phyloP scores from a whole-genome alignment of 768 basidiomycete genomes.

The Podaxis carcinomalis region DNA sequence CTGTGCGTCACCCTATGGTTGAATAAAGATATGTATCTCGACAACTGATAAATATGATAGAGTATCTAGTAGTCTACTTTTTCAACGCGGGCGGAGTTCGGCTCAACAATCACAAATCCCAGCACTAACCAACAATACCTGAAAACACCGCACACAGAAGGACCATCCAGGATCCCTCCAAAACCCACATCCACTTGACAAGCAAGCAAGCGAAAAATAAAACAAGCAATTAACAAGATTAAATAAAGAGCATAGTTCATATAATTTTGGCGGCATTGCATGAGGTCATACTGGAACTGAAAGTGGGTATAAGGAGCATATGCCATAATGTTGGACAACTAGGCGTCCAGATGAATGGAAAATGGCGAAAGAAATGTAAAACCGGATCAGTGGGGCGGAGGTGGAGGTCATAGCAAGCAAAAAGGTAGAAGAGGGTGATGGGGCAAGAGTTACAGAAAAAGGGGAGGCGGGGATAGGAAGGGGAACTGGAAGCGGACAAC shows the following conservation, averaged over 20 bases:
- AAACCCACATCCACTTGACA: slow-evolving; percentile 10
- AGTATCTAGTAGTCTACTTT: slow-evolving; percentile 9
- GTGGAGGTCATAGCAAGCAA: background rate
- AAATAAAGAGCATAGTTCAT: slow-evolving; percentile 3
- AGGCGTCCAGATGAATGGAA: slow-evolving; percentile 1
- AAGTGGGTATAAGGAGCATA: slow-evolving; percentile 1
- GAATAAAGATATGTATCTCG: background rate
- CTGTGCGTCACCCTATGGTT: background rate
- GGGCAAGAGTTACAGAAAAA: slow-evolving; percentile 9
- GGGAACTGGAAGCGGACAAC: slow-evolving; percentile 10
- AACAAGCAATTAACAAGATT: background rate
- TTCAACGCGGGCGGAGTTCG: background rate
- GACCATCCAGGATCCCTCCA: slow-evolving; percentile 4
- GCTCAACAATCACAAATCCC: background rate
- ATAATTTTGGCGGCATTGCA: slow-evolving; percentile 9
- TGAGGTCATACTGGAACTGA: background rate
- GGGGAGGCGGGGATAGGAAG: slow-evolving; percentile 5
- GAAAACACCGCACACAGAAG: background rate
- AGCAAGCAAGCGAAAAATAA: slow-evolving; percentile 9
- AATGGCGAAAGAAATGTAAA: slow-evolving; percentile 12
- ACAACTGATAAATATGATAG: background rate
- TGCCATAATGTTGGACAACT: slow-evolving; percentile 8
- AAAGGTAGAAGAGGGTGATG: slow-evolving; percentile 9
- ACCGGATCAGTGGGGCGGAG: slow-evolving; percentile 14
- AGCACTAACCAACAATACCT: background rate